Evolutionary conservation across 768 basidiomycete genomes (phyloP).

Genomic region (Lactarius hatsudake): DNA sequence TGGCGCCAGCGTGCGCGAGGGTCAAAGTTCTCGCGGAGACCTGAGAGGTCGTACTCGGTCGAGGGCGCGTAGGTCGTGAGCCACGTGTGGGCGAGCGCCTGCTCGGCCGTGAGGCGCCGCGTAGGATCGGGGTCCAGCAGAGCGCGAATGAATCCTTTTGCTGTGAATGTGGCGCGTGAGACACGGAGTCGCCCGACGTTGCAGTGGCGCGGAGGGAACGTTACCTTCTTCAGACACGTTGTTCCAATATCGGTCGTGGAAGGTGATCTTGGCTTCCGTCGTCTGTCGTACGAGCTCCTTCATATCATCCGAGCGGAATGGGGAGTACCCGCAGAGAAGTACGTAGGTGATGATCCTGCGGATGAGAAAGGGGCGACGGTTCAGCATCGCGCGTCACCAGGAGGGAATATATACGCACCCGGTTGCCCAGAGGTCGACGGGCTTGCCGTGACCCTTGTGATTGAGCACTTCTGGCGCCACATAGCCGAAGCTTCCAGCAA

Average conservation of each 20-base stretch:
- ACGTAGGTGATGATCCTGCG: constrained; percentile 91
- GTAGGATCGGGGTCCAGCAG: constrained; percentile 71
- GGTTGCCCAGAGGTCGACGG: constrained; percentile 91
- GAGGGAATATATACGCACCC: constrained; percentile 52
- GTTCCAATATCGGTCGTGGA: constrained; percentile 93
- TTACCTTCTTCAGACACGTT: constrained; percentile 78
- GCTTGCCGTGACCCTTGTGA: constrained; percentile 82
- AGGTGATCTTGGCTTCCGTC: constrained; percentile 79
- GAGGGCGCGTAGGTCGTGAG: constrained; percentile 63
- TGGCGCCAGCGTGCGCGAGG: constrained; percentile 69
- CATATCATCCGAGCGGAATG: constrained; percentile 83
- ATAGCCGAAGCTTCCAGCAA: constrained; percentile 85
- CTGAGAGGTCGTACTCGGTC: constrained; percentile 72
- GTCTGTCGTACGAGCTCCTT: constrained; percentile 79
- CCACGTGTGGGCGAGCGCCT: constrained; percentile 77
- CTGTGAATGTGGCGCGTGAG: constrained; percentile 39
- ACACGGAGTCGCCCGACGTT: not conserved
- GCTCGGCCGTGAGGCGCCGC: constrained; percentile 66
- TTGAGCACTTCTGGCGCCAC: constrained; percentile 87
- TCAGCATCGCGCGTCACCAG: not conserved
- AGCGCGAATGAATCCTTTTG: constrained; percentile 77
- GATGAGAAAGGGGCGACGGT: not conserved
- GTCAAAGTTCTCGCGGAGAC: constrained; percentile 81
- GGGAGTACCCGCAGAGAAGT: constrained; percentile 91
- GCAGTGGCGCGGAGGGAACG: constrained; percentile 1